Evolutionary conservation across 208 protist species (phyloP).

Genomic region (Trypanosoma vivax): DNA sequence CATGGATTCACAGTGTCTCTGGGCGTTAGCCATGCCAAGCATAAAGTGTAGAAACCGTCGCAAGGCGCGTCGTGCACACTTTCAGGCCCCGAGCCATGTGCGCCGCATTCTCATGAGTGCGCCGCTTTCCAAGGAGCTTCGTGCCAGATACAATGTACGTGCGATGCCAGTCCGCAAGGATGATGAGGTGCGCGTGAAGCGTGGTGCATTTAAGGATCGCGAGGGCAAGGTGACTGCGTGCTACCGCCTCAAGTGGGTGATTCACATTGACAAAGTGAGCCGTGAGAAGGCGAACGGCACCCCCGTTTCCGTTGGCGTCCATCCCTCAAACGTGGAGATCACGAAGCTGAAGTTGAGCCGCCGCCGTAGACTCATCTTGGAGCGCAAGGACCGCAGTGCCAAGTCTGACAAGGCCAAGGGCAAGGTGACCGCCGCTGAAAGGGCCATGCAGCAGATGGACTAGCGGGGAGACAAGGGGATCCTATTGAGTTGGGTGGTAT

Average conservation of each 20-base stretch:
- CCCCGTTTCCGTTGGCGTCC: conserved; percentile 92
- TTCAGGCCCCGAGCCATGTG: conserved; percentile 95
- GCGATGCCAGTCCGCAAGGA: conserved; percentile 98
- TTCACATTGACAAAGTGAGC: conserved; percentile 98
- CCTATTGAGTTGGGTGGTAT: background rate
- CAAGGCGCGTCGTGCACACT: conserved; percentile 98
- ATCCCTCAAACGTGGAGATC: conserved; percentile 99
- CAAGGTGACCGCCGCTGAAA: conserved; percentile 87
- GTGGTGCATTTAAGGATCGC: conserved; percentile 94
- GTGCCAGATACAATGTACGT: conserved; percentile 97
- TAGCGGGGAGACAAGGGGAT: conserved; percentile 26
- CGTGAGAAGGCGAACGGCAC: conserved; percentile 96
- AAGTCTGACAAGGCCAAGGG: conserved; percentile 90
- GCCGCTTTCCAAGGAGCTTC: conserved; percentile 98
- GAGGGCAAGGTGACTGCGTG: conserved; percentile 96
- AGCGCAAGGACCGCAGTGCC: conserved; percentile 86
- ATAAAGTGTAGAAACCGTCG: conserved; percentile 91
- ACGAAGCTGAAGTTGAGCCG: conserved; percentile 99
- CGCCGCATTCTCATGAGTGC: conserved; percentile 97
- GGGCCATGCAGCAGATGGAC: conserved; percentile 92
- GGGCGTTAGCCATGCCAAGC: conserved; percentile 49
- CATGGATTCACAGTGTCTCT: conserved; percentile 17
- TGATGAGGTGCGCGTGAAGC: conserved; percentile 97
- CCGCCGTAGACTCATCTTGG: conserved; percentile 96
- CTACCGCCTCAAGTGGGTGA: conserved; percentile 98